Conservation (phyloP, 2,329 filamentous ascomycete genomes). For the Epichloe glyceriae region DNA sequence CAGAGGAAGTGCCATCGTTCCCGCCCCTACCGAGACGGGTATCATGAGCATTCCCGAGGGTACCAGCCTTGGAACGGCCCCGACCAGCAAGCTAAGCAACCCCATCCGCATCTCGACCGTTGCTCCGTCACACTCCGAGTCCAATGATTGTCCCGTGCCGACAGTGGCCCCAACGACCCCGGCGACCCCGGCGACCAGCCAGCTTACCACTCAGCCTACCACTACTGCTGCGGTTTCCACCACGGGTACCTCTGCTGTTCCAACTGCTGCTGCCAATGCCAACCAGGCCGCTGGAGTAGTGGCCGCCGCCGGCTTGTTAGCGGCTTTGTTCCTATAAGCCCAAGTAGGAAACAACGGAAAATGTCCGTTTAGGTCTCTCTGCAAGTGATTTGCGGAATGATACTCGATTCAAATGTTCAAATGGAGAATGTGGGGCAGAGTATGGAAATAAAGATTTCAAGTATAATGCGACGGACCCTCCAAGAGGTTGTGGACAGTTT, state of each 20-base stretch:
- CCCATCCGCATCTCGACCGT: constrained; percentile 3
- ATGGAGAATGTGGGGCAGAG: no score
- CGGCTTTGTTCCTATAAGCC: constrained; percentile 28
- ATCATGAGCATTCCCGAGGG: constrained; percentile 10
- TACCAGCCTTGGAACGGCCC: constrained; percentile 57
- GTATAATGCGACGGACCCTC: no score
- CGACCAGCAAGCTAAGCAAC: background rate
- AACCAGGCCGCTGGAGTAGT: constrained; percentile 23
- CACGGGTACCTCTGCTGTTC: constrained; percentile 7
- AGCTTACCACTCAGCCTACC: constrained; percentile 6
- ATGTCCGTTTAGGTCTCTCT: no score
- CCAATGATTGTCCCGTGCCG: background rate
- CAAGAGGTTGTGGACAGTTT: background rate
- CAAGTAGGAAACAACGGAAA: background rate
- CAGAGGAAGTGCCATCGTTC: background rate
- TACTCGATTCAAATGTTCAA: no score
- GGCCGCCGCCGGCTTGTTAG: constrained; percentile 25
- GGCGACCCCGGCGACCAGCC: constrained; percentile 3
- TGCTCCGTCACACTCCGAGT: background rate
- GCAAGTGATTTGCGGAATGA: no score
- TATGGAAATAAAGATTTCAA: no score
- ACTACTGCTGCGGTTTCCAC: background rate
- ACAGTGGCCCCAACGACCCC: constrained; percentile 1
- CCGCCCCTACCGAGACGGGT: constrained; percentile 1
- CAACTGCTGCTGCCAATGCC: constrained; percentile 15